Evolutionary conservation across 108 stramenopile genomes (phyloP), one percentile per base, ranked within the genome.

Genomic region (Hondaea fermentalgiana): DNA sequence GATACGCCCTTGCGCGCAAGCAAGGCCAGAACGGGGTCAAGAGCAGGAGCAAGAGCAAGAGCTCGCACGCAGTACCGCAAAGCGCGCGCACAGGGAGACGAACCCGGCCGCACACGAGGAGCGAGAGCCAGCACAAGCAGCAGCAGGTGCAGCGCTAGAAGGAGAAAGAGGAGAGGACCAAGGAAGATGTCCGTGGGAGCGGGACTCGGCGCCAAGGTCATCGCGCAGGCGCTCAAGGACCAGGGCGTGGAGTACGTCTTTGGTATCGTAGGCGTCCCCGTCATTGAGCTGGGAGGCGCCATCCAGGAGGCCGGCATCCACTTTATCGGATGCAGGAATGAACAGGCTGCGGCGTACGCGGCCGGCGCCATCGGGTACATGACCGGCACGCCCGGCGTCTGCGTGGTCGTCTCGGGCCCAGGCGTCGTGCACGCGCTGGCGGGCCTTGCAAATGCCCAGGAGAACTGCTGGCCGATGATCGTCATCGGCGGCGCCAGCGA

Each of bases 361-460:
- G 76, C 76, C 0, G 76, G 76, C 23, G 51, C 51, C 45, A 23
- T 83, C 76, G 76, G 76, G 51, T 83, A 83, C 76, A 83, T 83
- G 76, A 83, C 76, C 45, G 76, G 76, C n/a, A 47, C 49, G n/a
- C 76, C 76, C 12, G 76, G 49, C 45, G 76, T 83, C 23, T 83
- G 76, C 76, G 17, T 83, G 45, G 76, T 83, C 12, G 76, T 83
- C n/a, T 53, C 49, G 19, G 76, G 76, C n/a, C 76, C 76, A 6
- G 76, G 76, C 51, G 76, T 83, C 25, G 76, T 83, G 19, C 76
- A 83, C 51, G 76, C 76, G 16, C 76, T 83, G 3, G 76, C 76
- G n/a, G 76, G 76, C 76, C 76, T 83, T 12, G 76, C 76, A 8
- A 83, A 83, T 23, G 76, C 76, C n/a, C 76, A 83, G 76, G 51